Percentiles rank a stretch among this genome's conserved stretches.
phyloP scores from a whole-genome alignment of 345 rosid species.

The Gossypium herbaceum region DNA sequence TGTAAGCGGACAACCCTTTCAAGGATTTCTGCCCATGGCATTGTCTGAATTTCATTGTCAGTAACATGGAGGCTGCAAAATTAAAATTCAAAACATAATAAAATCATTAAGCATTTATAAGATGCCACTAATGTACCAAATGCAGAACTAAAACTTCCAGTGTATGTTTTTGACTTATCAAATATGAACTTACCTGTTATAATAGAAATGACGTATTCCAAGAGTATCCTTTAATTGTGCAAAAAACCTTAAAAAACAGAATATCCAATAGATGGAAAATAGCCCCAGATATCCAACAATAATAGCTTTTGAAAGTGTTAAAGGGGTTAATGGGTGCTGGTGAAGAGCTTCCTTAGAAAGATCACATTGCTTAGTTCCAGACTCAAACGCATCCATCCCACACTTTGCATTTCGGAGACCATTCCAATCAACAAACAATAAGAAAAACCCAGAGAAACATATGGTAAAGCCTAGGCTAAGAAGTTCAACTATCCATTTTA shows the following conservation, averaged over 20 bases:
- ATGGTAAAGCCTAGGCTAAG: slow-evolving; percentile 84
- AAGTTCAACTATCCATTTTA: slow-evolving; percentile 94
- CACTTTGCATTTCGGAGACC: slow-evolving; percentile 98
- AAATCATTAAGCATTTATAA: slow-evolving; percentile 10
- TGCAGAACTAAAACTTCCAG: slow-evolving; percentile 8
- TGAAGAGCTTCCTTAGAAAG: slow-evolving; percentile 91
- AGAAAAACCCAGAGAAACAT: slow-evolving; percentile 94
- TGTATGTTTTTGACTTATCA: slow-evolving; percentile 2
- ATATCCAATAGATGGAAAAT: slow-evolving; percentile 79
- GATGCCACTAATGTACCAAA: not conserved
- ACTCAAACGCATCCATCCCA: slow-evolving; percentile 98
- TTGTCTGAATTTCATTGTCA: slow-evolving; percentile 85
- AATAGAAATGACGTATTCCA: slow-evolving; percentile 75
- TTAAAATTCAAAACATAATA: slow-evolving; percentile 1
- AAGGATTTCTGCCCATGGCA: slow-evolving; percentile 90
- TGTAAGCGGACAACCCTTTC: slow-evolving; percentile 88
- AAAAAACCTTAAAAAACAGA: slow-evolving; percentile 90
- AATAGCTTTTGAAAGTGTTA: slow-evolving; percentile 74
- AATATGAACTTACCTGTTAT: slow-evolving; percentile 52
- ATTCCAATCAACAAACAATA: slow-evolving; percentile 91
- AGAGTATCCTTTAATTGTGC: slow-evolving; percentile 83
- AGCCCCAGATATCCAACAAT: slow-evolving; percentile 85
- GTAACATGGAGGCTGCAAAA: slow-evolving; percentile 84
- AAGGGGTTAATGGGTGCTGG: slow-evolving; percentile 80
- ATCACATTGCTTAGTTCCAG: slow-evolving; percentile 95